A percentile compares a stretch with the other conserved stretches of the same genome.
These are phyloP conservation scores for Dactylellina sp. DNA, from an alignment of 2,329 filamentous ascomycete genomes.

Conservation along the genomic window DNA sequence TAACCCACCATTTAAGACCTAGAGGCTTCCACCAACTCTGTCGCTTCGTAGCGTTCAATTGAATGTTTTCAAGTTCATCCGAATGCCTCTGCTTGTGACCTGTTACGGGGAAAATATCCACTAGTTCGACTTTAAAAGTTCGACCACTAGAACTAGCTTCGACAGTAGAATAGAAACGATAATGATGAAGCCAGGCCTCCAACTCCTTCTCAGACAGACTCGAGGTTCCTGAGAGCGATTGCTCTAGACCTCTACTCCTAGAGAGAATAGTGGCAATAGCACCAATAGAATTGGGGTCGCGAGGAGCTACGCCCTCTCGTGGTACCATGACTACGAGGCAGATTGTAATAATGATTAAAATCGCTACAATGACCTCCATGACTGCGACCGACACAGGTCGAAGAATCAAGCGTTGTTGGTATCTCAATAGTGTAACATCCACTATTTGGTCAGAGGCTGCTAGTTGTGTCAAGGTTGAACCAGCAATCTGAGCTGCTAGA, in stretches of 20 bases:
- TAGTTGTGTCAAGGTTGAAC: not conserved
- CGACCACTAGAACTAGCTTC: constrained; percentile 21
- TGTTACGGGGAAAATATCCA: constrained; percentile 19
- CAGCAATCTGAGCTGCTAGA: constrained; percentile 50
- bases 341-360: constrained; percentile 45
- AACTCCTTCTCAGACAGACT: constrained; percentile 47
- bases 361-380: constrained; percentile 47
- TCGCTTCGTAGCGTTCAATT: not conserved
- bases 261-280: constrained; percentile 54
- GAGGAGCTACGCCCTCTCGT: constrained; percentile 35
- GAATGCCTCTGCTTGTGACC: constrained; percentile 22
- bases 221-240: constrained; percentile 43
- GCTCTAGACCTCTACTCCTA: constrained; percentile 35
- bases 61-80: constrained; percentile 8
- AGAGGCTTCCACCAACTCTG: constrained; percentile 54
- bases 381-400: constrained; percentile 51
- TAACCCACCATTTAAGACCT: constrained; percentile 53
- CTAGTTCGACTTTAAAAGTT: constrained; percentile 47
- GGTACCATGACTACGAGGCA: constrained; percentile 27
- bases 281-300: constrained; percentile 52
- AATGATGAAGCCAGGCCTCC: constrained; percentile 34
- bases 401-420: constrained; percentile 50
- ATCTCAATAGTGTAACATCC: constrained; percentile 23
- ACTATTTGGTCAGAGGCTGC: not conserved
- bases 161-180: constrained; percentile 42